Percentiles rank a stretch among this genome's conserved stretches.
These are phyloP conservation scores for Colletotrichum liaoningense DNA, from an alignment of 2,329 filamentous ascomycete species.

Conservation along the genomic window DNA sequence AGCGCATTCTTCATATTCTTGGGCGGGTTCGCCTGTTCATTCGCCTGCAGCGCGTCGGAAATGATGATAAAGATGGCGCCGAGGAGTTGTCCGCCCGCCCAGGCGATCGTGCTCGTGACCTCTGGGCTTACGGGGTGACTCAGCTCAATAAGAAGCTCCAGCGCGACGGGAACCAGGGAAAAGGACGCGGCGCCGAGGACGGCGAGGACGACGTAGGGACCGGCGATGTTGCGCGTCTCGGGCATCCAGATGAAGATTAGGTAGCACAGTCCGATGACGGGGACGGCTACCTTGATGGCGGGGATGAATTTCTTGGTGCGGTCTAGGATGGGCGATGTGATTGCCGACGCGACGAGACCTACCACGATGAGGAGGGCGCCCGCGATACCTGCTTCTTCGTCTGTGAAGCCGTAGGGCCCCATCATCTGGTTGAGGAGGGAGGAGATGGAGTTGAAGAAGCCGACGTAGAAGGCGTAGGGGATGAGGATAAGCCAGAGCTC, in stretches of 20 bases:
- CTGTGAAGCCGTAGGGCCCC: conserved; percentile 83
- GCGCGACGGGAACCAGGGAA: conserved; percentile 81
- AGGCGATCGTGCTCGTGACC: conserved; percentile 84
- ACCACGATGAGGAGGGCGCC: conserved; percentile 91
- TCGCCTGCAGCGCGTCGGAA: conserved; percentile 78
- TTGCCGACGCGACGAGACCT: conserved; percentile 81
- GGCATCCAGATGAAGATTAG: conserved; percentile 84
- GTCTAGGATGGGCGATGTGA: conserved; percentile 86
- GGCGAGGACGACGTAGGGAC: conserved; percentile 80
- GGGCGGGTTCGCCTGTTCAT: conserved; percentile 65
- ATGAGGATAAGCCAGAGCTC: conserved; percentile 85
- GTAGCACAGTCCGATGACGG: conserved; percentile 79
- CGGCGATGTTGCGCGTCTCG: conserved; percentile 62
- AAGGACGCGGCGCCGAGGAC: conserved; percentile 85
- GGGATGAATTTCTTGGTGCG: conserved; percentile 82
- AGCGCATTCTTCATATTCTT: conserved; percentile 80
- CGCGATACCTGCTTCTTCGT: conserved; percentile 88
- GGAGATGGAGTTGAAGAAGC: conserved; percentile 93
- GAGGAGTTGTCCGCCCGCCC: conserved; percentile 87
- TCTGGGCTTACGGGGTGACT: conserved; percentile 90
- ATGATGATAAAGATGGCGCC: conserved; percentile 88
- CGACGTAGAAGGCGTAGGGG: conserved; percentile 87
- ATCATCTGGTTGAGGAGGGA: conserved; percentile 92
- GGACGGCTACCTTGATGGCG: conserved; percentile 79
- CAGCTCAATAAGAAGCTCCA: conserved; percentile 90